Base-by-base conservation (phyloP, 352 stramenopile species). In the Pythium aquatile region DNA sequence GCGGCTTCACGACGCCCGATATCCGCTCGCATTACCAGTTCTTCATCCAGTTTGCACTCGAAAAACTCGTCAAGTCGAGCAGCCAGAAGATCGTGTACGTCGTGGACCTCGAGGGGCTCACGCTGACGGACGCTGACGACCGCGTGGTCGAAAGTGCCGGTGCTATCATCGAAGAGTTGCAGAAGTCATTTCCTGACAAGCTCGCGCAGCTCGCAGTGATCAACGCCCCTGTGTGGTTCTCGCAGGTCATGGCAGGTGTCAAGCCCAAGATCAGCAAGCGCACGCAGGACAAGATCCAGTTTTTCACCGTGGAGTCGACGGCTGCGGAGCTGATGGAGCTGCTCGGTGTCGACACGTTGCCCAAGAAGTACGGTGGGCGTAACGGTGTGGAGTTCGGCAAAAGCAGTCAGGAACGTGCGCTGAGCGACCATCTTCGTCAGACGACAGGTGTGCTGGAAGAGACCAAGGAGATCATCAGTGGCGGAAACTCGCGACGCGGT, bases 171-270 rank as follows among this genome's bases (percentile, higher is more conserved):
- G 75, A 74, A 14, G 77, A 76, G 13, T 20, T 93, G 9, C 81
- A 91, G 55, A 74, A 76, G 7, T 75, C 85, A 20, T 79, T 93
- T 29, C 85, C 85, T 0, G 83, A 91, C 44, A 81, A 77, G 32
- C 58, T 93, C 11, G 69, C 86, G 32, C 61, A 81, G 1, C 52
- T 93, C 0, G 78, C 78, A 1, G 81, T 93, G 37, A 67, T 91
- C 10, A 91, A 93, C 29, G 69, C 82, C 0, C 85, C 85, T 0
- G 80, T 91, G 33, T 93, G 85, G 85, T 93, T 93, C 60, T 91
- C 85, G 10, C 83, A 93, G 58, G 83, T 91, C 11, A 89, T 91
- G 82, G 70, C 77, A 2, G 70, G 58, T 20, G 65, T 93, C 48
- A 77, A 77, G 29, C 75, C 78, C 2, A 73, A 74, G 24, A 61